Base-by-base conservation (phyloP, 2,329 filamentous ascomycete genomes). In the Aspergillus versicolor region DNA sequence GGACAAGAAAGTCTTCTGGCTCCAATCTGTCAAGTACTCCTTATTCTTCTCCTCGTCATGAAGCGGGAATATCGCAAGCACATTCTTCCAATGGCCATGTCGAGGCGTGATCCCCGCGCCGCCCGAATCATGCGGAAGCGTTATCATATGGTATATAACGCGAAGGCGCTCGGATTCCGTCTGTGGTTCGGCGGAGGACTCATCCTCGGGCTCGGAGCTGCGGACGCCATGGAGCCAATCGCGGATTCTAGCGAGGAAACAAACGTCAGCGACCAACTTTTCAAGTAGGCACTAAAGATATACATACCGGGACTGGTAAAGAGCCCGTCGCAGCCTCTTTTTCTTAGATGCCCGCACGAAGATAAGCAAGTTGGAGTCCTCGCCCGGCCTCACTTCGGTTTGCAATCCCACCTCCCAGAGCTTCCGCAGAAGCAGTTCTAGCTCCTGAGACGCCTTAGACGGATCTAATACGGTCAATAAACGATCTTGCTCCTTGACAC, bases 201-300 rank as follows among this genome's bases (percentile, higher is more conserved):
- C 79, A 11, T 90, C 85, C 63, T 96, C 87, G 69, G 87, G 88
- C 62, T 88, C 85, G 0, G 92, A 83, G 55, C 88, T 83, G 60
- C 92, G 89, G 54, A 97, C 88, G 54, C 93, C 92, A 73, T 96
- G 89, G 37, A 99, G 87, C 92, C 93, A 99, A 75, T 99, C 94
- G 70, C 92, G 89, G 30, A 97, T 88, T 58, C 94, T 89, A 57
- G 22, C 13, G 11, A 7, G 13, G 5, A 6, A 41, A 41, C 17
- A 49, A 13, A 22, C 12, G 11, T 53, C 37, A 38, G 27, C 17
- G 4, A 37, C 12, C 34, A 37, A 30, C 22, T 11, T 11, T 19
- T 13, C 3, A 12, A 30, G 5, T 11, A 54, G 11, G 17, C 41
- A 6, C 8, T 9, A 11, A 13, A 17, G 9, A 5, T 9, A 22